Evolutionary conservation across 2,329 filamentous ascomycete genomes (phyloP), one percentile per base, ranked within the genome.

Genomic region (Aspergillus phoenicis): DNA sequence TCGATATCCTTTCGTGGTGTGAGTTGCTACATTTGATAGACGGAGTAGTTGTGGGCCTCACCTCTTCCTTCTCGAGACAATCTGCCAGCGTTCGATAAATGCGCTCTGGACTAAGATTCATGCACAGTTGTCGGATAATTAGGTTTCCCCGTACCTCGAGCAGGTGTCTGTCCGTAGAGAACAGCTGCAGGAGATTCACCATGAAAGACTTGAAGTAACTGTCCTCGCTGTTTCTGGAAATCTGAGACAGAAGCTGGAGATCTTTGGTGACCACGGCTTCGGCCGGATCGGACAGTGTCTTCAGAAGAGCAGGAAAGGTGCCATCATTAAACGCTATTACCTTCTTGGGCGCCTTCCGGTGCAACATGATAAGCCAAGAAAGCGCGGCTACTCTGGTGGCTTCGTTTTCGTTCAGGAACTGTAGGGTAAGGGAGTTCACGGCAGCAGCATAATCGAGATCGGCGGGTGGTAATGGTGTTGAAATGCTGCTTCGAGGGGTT

Each of bases 141-240:
- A 99, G 82, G 71, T 99, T 99, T 8, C 96, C 95, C 59, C 95
- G 84, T 2, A 91, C 95, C 78, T 99, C 95, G 6, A 99, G 83
- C 24, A 99, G 82, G 68, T 92, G 90, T 33, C 95, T 86, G 73
- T 99, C 95, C 0, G 95, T 98, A 45, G 92, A 96, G 74, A 99
- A 99, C 1, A 99, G 85, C 73, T 97, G 95, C 47, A 99, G 81
- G 8, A 99, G 82, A 72, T 96, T 96, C 62, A 97, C 90, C 95
- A 99, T 99, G 75, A 99, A 99, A 24, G 94, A 96, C 1, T 91
- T 90, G 73, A 99, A 99, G 77, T 98, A 98, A 66, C 93, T 92
- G 72, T 99, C 95, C 70, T 98, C 95, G 72, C 93, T 98, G 69
- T 97, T 96, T 66, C 90, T 88, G 2, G 94, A 98, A 58, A 99